phyloP scores from a whole-genome alignment of 345 rosid species.

The Rhodamnia rubescens region DNA sequence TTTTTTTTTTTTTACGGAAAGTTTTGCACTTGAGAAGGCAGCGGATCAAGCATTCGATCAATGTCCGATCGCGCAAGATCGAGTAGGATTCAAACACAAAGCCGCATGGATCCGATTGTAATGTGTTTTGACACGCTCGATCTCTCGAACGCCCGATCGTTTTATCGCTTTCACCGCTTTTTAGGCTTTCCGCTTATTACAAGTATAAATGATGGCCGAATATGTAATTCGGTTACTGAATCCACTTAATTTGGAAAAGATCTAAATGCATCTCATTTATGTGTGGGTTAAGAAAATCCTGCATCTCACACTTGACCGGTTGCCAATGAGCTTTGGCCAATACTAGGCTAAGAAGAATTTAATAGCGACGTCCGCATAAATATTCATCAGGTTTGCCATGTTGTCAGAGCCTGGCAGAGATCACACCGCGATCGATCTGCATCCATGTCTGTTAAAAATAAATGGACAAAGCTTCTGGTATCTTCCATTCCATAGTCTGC shows the following conservation, averaged over 20 bases:
- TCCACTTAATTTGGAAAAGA: not conserved
- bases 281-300: not conserved
- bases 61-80: rapidly evolving
- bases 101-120: not conserved
- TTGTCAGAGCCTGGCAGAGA: too few species aligned
- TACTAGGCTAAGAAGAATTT: not conserved
- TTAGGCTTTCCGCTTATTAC: not conserved
- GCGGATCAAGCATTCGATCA: not conserved
- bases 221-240: not conserved
- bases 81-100: not conserved
- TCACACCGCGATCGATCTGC: too few species aligned
- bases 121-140: not conserved
- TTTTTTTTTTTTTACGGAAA: too few species aligned
- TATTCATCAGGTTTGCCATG: not conserved
- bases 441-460: too few species aligned
- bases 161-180: rapidly evolving
- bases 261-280: not conserved
- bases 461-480: too few species aligned
- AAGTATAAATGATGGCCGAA: rapidly evolving
- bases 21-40: not conserved
- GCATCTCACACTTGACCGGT: not conserved
- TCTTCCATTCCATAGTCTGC: too few species aligned
- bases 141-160: rapidly evolving
- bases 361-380: not conserved
- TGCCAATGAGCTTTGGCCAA: not conserved